Conservation (phyloP, 768 basidiomycete species). For the Lentinus tigrinus region DNA sequence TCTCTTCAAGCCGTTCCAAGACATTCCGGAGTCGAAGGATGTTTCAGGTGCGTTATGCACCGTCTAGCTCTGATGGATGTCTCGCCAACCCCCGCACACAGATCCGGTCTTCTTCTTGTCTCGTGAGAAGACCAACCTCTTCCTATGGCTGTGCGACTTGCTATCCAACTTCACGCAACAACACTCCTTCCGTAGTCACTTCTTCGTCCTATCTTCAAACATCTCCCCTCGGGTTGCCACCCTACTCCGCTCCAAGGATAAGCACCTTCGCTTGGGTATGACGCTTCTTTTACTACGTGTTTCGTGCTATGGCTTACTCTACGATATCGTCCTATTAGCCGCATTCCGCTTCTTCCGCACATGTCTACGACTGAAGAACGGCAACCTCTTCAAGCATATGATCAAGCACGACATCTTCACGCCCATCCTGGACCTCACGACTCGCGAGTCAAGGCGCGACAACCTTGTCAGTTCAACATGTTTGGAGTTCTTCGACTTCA, state of each 20-base stretch:
- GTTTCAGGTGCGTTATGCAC: constrained; percentile 38
- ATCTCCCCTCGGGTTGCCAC: constrained; percentile 73
- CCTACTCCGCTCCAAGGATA: constrained; percentile 80
- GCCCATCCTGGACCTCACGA: constrained; percentile 81
- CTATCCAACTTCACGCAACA: constrained; percentile 85
- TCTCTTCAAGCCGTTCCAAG: constrained; percentile 76
- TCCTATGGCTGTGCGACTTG: constrained; percentile 87
- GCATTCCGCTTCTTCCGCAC: constrained; percentile 91
- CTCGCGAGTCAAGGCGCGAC: constrained; percentile 81
- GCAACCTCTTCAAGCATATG: constrained; percentile 69
- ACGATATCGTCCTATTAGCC: constrained; percentile 45
- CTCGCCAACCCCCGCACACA: constrained; percentile 23
- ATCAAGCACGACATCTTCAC: constrained; percentile 83
- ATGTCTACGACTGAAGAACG: constrained; percentile 79
- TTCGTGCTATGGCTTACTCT: background rate
- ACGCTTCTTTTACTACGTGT: constrained; percentile 10
- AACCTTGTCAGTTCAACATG: constrained; percentile 93
- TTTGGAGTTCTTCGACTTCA: constrained; percentile 92
- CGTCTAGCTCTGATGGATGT: too few relatives aligned
- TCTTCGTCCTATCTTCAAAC: constrained; percentile 80
- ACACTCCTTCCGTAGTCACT: constrained; percentile 90
- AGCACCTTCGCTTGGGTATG: constrained; percentile 90
- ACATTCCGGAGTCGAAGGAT: constrained; percentile 69
- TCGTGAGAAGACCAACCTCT: constrained; percentile 79
- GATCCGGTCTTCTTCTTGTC: constrained; percentile 56